Evolutionary conservation across 1,284 basidiomycete species (phyloP).

Genomic region (Rhodotorula glutinis): DNA sequence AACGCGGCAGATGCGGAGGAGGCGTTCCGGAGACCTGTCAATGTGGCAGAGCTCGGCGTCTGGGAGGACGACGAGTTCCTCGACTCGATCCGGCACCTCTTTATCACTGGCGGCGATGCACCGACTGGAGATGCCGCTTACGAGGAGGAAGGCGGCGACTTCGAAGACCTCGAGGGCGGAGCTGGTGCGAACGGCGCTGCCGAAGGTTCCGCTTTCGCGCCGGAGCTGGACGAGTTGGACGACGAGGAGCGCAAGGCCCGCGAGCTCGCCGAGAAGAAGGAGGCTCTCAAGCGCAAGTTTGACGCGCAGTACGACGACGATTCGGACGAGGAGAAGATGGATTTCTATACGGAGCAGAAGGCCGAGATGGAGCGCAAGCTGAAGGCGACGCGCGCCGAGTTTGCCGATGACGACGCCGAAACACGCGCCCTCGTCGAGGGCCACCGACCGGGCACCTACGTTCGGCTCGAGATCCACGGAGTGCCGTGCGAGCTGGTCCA

Average conservation of each 20-base stretch:
- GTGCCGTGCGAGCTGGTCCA: constrained; percentile 91
- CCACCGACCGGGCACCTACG: constrained; percentile 85
- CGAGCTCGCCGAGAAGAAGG: constrained; percentile 79
- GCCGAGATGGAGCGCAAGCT: constrained; percentile 84
- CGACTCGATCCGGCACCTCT: constrained; percentile 79
- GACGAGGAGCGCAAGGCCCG: constrained; percentile 53
- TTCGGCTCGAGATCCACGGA: constrained; percentile 79
- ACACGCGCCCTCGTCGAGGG: constrained; percentile 83
- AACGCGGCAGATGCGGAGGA: constrained; percentile 60
- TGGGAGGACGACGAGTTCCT: constrained; percentile 84
- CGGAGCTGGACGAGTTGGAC: constrained; percentile 24
- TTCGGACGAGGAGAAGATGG: constrained; percentile 62
- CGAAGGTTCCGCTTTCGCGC: constrained; percentile 38
- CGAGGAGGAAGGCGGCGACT: constrained; percentile 53
- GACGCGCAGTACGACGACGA: constrained; percentile 96
- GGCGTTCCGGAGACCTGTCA: constrained; percentile 37
- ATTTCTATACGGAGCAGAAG: constrained; percentile 89
- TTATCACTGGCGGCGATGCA: constrained; percentile 72
- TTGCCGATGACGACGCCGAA: constrained; percentile 73
- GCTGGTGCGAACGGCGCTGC: constrained; percentile 41
- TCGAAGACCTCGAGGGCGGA: constrained; percentile 54
- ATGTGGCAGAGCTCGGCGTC: constrained; percentile 57
- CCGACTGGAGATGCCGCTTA: constrained; percentile 48
- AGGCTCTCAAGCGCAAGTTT: constrained; percentile 86
- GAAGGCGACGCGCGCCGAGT: constrained; percentile 80